Evolutionary conservation across 208 protist species (phyloP).

Genomic region (Crithidia mellificae): DNA sequence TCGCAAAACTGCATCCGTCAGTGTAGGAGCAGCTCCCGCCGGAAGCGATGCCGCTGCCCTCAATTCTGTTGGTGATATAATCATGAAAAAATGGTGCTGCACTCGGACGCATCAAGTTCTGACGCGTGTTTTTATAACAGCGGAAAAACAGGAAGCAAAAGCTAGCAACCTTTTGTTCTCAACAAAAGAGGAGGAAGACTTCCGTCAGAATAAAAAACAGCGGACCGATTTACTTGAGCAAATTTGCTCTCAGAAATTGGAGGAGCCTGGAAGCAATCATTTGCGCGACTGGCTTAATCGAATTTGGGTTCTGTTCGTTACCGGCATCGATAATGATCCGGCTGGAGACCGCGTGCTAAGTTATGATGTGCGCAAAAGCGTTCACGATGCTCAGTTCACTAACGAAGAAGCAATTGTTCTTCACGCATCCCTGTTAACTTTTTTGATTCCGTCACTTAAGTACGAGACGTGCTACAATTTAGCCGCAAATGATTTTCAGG

Average conservation of each 20-base stretch:
- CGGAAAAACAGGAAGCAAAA: slow-evolving; percentile 56
- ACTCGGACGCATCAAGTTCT: slow-evolving; percentile 66
- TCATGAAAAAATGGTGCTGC: slow-evolving; percentile 68
- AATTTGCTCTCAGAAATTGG: slow-evolving; percentile 38
- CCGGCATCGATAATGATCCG: slow-evolving; percentile 62
- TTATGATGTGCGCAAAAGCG: slow-evolving; percentile 60
- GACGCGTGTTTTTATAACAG: slow-evolving; percentile 53
- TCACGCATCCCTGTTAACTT: slow-evolving; percentile 51
- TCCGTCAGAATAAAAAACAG: slow-evolving; percentile 50
- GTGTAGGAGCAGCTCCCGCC: not conserved
- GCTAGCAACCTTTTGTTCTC: slow-evolving; percentile 48
- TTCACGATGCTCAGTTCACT: slow-evolving; percentile 59
- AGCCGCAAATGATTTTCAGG: slow-evolving; percentile 41
- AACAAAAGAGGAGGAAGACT: slow-evolving; percentile 50
- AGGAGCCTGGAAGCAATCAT: slow-evolving; percentile 30
- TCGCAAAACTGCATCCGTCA: slow-evolving; percentile 7
- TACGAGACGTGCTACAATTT: slow-evolving; percentile 54
- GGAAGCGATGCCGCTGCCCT: slow-evolving; percentile 3
- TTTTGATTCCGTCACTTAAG: slow-evolving; percentile 60
- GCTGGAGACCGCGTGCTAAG: slow-evolving; percentile 45
- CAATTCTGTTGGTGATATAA: slow-evolving; percentile 58
- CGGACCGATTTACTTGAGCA: slow-evolving; percentile 45
- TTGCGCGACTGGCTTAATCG: slow-evolving; percentile 62
- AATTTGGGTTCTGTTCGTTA: slow-evolving; percentile 68
- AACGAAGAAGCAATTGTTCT: slow-evolving; percentile 51